Evolutionary conservation across 768 basidiomycete genomes (phyloP), one percentile per base, ranked within the genome.

Genomic region (Suillus hirtellus): DNA sequence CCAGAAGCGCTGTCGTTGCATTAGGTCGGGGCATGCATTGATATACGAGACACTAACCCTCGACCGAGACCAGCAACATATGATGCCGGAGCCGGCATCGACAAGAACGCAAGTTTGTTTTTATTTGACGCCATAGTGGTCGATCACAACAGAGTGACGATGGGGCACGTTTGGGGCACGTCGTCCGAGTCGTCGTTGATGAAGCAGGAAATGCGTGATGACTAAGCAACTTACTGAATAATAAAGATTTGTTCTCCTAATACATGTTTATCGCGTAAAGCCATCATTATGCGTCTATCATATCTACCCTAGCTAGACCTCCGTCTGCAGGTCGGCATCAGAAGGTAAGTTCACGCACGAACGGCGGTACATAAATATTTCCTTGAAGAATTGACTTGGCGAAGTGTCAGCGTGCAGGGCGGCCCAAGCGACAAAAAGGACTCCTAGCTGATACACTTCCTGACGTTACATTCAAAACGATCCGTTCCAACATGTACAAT

Each of bases 61-160:
- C 96, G 88, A 77, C 96, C 96, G 38, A 98, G 89, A 89, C 97
- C 97, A 68, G 96, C 97, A 43, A 99, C 97, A 76, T 98, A 99
- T 1, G 94, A 96, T 0, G 96, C 92, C 46, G 96, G 96, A 35
- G 96, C 96, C 3, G 93, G 90, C 90, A 93, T 93, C 2, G 91
- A 92, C 71, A 95, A 71, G 72, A 95, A 95, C 0, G 93, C 92
- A 71, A 95, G 79, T 77, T 93, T 93, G 73, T 92, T 93, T 71
- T 89, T 89, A 63, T 78, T 79, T 1, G 81, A 70, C 31, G 80
- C 79, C 81, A 84, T 82, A 38, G 21, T 69, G 19, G 47, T 47
- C 8, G 44, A n/a, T n/a, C 17, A 61, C 38, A 27, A 27, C 4
- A 7, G 21, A 54, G 12, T 6, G 34, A 11, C 15, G 17, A 55